Conservation (phyloP, 805 yeast genomes). For the Candida piceae region DNA sequence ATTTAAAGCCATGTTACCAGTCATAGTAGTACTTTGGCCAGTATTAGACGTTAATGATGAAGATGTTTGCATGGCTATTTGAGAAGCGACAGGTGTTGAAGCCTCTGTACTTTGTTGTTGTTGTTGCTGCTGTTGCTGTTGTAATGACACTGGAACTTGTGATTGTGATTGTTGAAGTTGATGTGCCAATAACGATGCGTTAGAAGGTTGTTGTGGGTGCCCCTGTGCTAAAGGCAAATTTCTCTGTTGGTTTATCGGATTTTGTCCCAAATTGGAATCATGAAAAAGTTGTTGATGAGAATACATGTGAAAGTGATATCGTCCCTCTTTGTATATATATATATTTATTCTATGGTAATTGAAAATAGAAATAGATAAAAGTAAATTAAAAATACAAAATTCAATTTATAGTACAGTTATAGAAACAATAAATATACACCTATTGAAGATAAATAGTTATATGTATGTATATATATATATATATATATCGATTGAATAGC, state of each 20-base stretch:
- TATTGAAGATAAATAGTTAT: too few species aligned
- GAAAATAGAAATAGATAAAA: too few species aligned
- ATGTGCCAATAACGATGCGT: slow-evolving; percentile 20
- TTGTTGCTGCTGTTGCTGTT: slow-evolving; percentile 15
- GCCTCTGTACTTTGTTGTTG: slow-evolving; percentile 5
- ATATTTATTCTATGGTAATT: too few species aligned
- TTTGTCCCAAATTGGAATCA: slow-evolving; percentile 13
- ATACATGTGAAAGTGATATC: slow-evolving; percentile 3
- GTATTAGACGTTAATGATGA: not conserved
- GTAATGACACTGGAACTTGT: slow-evolving; percentile 5
- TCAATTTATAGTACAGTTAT: too few species aligned
- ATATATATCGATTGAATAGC: too few species aligned
- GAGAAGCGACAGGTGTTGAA: slow-evolving; percentile 1
- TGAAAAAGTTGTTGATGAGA: slow-evolving; percentile 2
- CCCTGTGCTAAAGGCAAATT: slow-evolving; percentile 7
- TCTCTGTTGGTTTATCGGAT: slow-evolving; percentile 15
- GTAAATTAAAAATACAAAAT: too few species aligned
- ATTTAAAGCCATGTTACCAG: slow-evolving; percentile 40
- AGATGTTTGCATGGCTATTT: not conserved
- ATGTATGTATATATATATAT: too few species aligned
- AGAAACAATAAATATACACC: too few species aligned
- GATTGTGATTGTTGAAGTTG: slow-evolving; percentile 20
- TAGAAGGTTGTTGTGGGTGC: slow-evolving; percentile 10
- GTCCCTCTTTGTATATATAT: too few species aligned
- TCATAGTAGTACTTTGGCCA: not conserved